Evolutionary conservation across 768 basidiomycete genomes (phyloP), one percentile per base, ranked within the genome.

Genomic region (Rhodosporidiobolus sp.): DNA sequence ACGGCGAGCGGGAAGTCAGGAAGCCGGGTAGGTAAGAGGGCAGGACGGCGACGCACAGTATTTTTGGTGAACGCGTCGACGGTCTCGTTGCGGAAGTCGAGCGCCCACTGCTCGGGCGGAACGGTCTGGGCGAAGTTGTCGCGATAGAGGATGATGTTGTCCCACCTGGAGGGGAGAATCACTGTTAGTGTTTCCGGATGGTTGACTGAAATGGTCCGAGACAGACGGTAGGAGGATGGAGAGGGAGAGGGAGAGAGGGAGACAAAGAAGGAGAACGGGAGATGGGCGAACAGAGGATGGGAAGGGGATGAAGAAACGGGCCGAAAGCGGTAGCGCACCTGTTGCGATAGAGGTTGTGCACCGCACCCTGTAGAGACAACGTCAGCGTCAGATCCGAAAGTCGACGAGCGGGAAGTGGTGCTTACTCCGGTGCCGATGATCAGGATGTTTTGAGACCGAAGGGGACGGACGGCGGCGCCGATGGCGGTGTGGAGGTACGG

Each of bases 311-410:
- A n/a, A n/a, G n/a, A n/a, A n/a, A n/a, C n/a, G n/a, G n/a, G n/a
- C n/a, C n/a, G n/a, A n/a, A n/a, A n/a, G n/a, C n/a, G n/a, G n/a
- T n/a, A n/a, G 14, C 38, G 7, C 8, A 43, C 38, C 38, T 53
- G 68, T 74, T 74, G 45, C 73, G 63, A 54, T 74, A 74, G 26
- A 74, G 68, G 61, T 74, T 74, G 69, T 74, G 73, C 1, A 74
- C 73, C 32, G 73, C 59, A 2, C 73, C 73, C 30, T 62, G 63
- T 45, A 43, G 11, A 16, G 5, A 43, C 38, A 43, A 43, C 38
- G 7, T 14, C 38, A 43, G 35, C 4, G 53, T 43, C 24, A 32
- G 30, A 35, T 24, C 9, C 45, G 65, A 48, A 7, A 7, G 20
- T 10, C 32, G 30, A 6, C 26, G 26, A 19, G 10, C 26, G 57